Conservation (phyloP, 495 filamentous ascomycete genomes). For the Aspergillus steynii region DNA sequence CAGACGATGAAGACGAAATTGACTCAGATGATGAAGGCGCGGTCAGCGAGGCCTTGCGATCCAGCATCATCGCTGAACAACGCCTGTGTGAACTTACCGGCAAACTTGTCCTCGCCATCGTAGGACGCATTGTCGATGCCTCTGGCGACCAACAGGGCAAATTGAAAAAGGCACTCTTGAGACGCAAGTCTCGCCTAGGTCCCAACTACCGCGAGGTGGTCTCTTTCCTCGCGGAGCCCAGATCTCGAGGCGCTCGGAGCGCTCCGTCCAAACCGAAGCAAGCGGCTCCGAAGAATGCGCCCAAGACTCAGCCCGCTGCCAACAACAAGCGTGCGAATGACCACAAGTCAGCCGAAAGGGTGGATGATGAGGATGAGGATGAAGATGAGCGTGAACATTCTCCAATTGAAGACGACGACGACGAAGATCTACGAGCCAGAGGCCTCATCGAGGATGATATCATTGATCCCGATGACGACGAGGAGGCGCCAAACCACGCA, state of each 20-base stretch:
- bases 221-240: constrained; percentile 66
- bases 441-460: constrained; percentile 60
- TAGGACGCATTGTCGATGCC: constrained; percentile 70
- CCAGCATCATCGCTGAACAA: constrained; percentile 72
- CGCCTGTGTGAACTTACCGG: constrained; percentile 80
- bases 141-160: constrained; percentile 57
- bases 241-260: constrained; percentile 36
- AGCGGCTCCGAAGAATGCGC: constrained; percentile 35
- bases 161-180: constrained; percentile 61
- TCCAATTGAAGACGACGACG: constrained; percentile 53
- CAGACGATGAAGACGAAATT: constrained; percentile 62
- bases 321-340: constrained; percentile 31
- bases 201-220: constrained; percentile 76
- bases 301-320: constrained; percentile 35
- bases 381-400: constrained; percentile 45
- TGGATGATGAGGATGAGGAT: constrained; percentile 40
- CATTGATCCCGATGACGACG: constrained; percentile 53
- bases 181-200: constrained; percentile 68
- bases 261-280: constrained; percentile 50
- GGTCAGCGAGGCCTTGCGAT: constrained; percentile 54
- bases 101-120: constrained; percentile 76
- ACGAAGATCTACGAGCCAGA: constrained; percentile 61
- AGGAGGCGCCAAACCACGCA: constrained; percentile 37
- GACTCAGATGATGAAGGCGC: constrained; percentile 53
- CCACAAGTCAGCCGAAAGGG: constrained; percentile 42